Conservation (phyloP, 768 basidiomycete genomes). For the Tricholoma hemisulphureum region DNA sequence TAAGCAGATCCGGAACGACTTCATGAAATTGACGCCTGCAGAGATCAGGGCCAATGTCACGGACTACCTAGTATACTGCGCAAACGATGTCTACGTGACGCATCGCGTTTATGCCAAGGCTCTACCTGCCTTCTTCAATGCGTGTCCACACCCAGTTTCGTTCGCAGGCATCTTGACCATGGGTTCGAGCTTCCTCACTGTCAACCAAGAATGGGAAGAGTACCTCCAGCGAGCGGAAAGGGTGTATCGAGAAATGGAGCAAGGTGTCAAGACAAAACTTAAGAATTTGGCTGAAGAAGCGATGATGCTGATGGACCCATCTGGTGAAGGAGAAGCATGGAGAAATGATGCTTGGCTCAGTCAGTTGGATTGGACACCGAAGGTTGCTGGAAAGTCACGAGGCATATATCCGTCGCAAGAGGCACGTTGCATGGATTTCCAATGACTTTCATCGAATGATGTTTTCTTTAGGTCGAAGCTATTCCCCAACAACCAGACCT, state of each 20-base stretch:
- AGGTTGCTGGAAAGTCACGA: conserved; percentile 67
- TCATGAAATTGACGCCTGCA: conserved; percentile 66
- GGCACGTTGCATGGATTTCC: conserved; percentile 10
- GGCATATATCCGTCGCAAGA: conserved; percentile 44
- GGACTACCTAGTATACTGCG: conserved; percentile 83
- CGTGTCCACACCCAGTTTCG: conserved; percentile 89
- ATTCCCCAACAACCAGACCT: not conserved
- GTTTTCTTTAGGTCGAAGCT: not conserved
- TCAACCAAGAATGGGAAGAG: conserved; percentile 84
- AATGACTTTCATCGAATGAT: not conserved
- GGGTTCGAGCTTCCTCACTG: conserved; percentile 89
- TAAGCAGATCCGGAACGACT: conserved; percentile 75
- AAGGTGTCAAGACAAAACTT: conserved; percentile 68
- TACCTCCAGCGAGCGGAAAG: conserved; percentile 79
- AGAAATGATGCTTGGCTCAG: conserved; percentile 77
- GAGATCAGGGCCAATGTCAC: conserved; percentile 64
- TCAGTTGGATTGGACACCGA: conserved; percentile 96
- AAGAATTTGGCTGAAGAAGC: conserved; percentile 72
- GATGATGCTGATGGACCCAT: conserved; percentile 46
- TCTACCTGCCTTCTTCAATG: conserved; percentile 75
- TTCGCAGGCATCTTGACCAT: conserved; percentile 90
- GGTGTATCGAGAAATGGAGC: conserved; percentile 71
- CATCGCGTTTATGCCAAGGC: conserved; percentile 75
- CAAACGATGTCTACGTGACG: conserved; percentile 80
- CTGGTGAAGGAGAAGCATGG: conserved; percentile 42